Conservation (phyloP, 1,284 basidiomycete genomes). For the Schizopora paradoxa region DNA sequence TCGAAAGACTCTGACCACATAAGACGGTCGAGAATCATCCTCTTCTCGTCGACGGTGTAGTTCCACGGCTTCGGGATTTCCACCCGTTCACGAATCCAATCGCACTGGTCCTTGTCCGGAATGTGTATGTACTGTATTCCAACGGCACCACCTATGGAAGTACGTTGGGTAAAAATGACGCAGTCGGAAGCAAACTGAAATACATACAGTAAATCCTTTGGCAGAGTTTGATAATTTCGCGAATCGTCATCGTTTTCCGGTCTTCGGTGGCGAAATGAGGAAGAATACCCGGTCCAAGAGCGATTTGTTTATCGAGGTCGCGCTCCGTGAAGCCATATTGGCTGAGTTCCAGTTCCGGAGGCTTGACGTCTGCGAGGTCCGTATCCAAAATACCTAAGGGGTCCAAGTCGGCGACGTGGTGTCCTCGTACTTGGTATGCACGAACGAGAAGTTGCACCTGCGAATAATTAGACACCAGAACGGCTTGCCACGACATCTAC, state of each 20-base stretch:
- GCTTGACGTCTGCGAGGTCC: conserved; percentile 72
- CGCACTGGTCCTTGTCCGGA: conserved; percentile 96
- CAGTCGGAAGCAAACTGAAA: conserved; percentile 9
- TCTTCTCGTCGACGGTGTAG: conserved; percentile 97
- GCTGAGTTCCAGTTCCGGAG: conserved; percentile 86
- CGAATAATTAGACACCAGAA: conserved; percentile 14
- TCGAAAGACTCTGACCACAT: conserved; percentile 99
- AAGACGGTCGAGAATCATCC: conserved; percentile 97
- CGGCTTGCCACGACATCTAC: too few species aligned
- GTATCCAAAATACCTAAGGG: conserved; percentile 90
- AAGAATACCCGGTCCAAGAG: conserved; percentile 91
- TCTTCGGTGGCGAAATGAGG: conserved; percentile 91
- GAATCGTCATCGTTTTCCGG: conserved; percentile 79
- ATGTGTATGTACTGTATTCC: conserved; percentile 99
- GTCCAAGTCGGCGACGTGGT: conserved; percentile 94
- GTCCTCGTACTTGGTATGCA: conserved; percentile 98
- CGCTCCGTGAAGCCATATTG: conserved; percentile 94
- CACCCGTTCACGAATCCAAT: conserved; percentile 97
- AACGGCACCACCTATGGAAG: conserved; percentile 74
- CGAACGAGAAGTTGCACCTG: conserved; percentile 96
- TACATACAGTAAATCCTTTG: conserved; percentile 91
- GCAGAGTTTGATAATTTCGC: conserved; percentile 90
- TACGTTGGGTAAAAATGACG: conserved; percentile 6
- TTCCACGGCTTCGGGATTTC: conserved; percentile 98
- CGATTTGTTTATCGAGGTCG: conserved; percentile 92